Conservation (phyloP, 768 basidiomycete genomes). For the Candolleomyces eurysporus region DNA sequence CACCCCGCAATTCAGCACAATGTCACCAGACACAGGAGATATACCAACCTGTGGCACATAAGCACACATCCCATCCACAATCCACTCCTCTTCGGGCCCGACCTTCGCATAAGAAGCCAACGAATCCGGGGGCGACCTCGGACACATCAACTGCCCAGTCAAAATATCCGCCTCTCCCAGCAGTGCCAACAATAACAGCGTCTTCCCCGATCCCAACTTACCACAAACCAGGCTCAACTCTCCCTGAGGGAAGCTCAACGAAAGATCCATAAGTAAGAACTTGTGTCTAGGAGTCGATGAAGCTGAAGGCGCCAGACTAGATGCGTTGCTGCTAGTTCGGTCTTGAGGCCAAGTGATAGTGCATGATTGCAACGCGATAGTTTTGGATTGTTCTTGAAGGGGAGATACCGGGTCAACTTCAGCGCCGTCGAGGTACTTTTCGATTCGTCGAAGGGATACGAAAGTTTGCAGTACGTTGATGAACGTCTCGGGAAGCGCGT, state of each 20-base stretch:
- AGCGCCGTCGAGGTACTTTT: slow-evolving; percentile 76
- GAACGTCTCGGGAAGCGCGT: slow-evolving; percentile 86
- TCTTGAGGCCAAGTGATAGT: slow-evolving; percentile 92
- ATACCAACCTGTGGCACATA: slow-evolving; percentile 75
- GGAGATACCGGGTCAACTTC: slow-evolving; percentile 70
- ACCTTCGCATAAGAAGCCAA: slow-evolving; percentile 58
- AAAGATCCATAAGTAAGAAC: slow-evolving; percentile 79
- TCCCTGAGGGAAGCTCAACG: slow-evolving; percentile 73
- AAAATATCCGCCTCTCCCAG: slow-evolving; percentile 88
- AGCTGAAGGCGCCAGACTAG: slow-evolving; percentile 47
- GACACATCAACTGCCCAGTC: slow-evolving; percentile 77
- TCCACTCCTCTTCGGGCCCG: slow-evolving; percentile 60
- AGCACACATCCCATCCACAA: slow-evolving; percentile 75
- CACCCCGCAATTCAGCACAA: background rate
- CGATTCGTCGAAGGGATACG: slow-evolving; percentile 86
- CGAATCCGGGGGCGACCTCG: slow-evolving; percentile 80
- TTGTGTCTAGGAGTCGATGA: slow-evolving; percentile 73
- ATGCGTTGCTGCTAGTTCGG: slow-evolving; percentile 42
- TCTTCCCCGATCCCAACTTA: slow-evolving; percentile 88
- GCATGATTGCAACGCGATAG: slow-evolving; percentile 76
- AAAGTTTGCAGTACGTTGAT: slow-evolving; percentile 86
- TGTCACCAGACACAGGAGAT: background rate
- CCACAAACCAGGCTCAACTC: slow-evolving; percentile 85
- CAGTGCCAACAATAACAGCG: slow-evolving; percentile 76
- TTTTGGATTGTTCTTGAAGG: slow-evolving; percentile 52